Percentiles rank a stretch among this genome's conserved stretches.
Evolutionary conservation across 1,284 basidiomycete genomes (phyloP).

Genomic region (Malassezia nana): DNA sequence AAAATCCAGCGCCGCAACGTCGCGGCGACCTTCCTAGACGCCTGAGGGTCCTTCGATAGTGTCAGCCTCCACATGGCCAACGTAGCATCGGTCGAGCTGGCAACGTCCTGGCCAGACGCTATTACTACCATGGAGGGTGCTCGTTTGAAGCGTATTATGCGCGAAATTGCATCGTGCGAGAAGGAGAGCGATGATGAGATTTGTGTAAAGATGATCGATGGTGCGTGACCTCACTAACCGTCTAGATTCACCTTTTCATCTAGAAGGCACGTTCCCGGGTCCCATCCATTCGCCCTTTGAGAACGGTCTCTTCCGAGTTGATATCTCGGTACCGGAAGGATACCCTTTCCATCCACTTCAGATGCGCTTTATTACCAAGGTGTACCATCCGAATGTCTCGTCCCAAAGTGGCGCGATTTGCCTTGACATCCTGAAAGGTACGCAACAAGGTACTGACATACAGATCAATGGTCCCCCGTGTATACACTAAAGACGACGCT

Average conservation of each 20-base stretch:
- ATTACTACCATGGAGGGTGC: constrained; percentile 57
- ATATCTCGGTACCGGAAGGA: constrained; percentile 79
- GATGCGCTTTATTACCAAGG: constrained; percentile 63
- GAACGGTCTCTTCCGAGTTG: constrained; percentile 84
- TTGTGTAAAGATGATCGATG: constrained; percentile 69
- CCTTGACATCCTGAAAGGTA: constrained; percentile 72
- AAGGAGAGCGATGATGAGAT: constrained; percentile 81
- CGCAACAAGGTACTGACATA: constrained; percentile 52
- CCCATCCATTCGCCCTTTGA: constrained; percentile 74
- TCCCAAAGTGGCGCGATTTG: constrained; percentile 87
- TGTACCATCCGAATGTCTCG: constrained; percentile 95
- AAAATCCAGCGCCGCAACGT: constrained; percentile 45
- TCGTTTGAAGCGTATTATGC: constrained; percentile 74
- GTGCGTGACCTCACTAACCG: too few species aligned
- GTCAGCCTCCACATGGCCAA: constrained; percentile 7
- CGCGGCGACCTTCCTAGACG: constrained; percentile 28
- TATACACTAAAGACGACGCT: constrained; percentile 86
- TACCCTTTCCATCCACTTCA: constrained; percentile 97
- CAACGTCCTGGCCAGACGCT: background rate
- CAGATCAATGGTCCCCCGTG: constrained; percentile 48
- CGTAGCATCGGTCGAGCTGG: constrained; percentile 2
- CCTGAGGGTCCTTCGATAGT: background rate
- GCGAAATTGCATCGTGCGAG: constrained; percentile 74
- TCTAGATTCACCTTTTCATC: constrained; percentile 26
- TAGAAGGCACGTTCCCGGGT: constrained; percentile 27